A percentile compares a stretch with the other conserved stretches of the same genome.
phyloP scores from a whole-genome alignment of 2,329 filamentous ascomycete species.

The Phialophora expanda region DNA sequence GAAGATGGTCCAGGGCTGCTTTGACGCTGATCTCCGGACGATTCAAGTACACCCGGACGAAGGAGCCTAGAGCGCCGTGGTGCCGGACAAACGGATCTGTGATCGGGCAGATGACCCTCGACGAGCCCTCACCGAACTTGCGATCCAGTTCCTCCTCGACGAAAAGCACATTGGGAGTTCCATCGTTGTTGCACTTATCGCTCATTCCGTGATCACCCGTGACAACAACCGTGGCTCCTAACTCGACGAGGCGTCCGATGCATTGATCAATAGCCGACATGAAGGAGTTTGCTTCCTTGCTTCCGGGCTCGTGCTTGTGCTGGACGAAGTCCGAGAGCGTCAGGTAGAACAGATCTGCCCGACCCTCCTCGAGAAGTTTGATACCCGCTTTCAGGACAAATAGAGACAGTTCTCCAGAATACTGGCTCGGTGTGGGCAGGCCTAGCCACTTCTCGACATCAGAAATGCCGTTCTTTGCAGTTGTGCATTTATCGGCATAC shows the following conservation, averaged over 20 bases:
- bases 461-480: conserved; percentile 46
- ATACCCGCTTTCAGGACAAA: conserved; percentile 53
- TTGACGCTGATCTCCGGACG: conserved; percentile 37
- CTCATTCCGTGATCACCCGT: conserved; percentile 55
- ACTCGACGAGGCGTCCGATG: conserved; percentile 43
- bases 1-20: conserved; percentile 43
- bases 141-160: conserved; percentile 47
- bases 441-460: conserved; percentile 49
- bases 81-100: conserved; percentile 53
- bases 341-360: conserved; percentile 51
- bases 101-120: conserved; percentile 53
- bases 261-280: conserved; percentile 45
- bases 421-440: conserved; percentile 47
- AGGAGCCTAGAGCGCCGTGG: conserved; percentile 51
- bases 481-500: conserved; percentile 42
- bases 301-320: conserved; percentile 50
- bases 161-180: conserved; percentile 49
- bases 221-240: conserved; percentile 48
- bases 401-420: conserved; percentile 53
- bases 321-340: conserved; percentile 55
- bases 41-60: conserved; percentile 50
- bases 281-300: conserved; percentile 48
- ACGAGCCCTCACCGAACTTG: conserved; percentile 42
- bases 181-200: conserved; percentile 46
- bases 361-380: conserved; percentile 49